These are phyloP conservation scores for Colletotrichum ledebouriae DNA, from an alignment of 2,329 filamentous ascomycete genomes.

Conservation along the genomic window DNA sequence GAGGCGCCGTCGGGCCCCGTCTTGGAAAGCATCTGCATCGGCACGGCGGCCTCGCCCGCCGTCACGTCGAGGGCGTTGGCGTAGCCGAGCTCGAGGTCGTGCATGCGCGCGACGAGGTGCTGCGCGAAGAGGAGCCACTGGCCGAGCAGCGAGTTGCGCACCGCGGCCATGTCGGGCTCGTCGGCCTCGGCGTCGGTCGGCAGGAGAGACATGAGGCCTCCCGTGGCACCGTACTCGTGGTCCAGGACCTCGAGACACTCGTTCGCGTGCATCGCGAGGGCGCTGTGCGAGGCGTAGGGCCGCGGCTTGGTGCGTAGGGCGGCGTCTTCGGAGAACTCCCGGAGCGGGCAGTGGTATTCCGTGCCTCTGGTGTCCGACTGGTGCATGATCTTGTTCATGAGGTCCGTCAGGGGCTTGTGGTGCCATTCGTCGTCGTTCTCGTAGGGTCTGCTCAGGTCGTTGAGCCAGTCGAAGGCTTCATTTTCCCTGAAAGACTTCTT, in stretches of 20 bases:
- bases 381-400: slow-evolving; percentile 60
- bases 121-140: slow-evolving; percentile 69
- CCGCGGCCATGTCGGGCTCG: slow-evolving; percentile 55
- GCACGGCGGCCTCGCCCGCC: slow-evolving; percentile 63
- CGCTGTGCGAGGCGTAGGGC: slow-evolving; percentile 62
- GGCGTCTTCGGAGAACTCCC: slow-evolving; percentile 40
- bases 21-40: slow-evolving; percentile 64
- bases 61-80: slow-evolving; percentile 65
- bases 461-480: slow-evolving; percentile 71
- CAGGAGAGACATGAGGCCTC: slow-evolving; percentile 68
- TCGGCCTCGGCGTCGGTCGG: slow-evolving; percentile 57
- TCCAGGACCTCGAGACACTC: slow-evolving; percentile 71
- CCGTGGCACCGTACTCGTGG: slow-evolving; percentile 68
- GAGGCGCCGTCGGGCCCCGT: slow-evolving; percentile 66
- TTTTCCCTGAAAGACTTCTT: slow-evolving; percentile 53
- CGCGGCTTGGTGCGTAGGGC: slow-evolving; percentile 46
- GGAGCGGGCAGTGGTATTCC: slow-evolving; percentile 62
- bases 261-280: slow-evolving; percentile 69
- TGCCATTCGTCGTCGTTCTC: slow-evolving; percentile 62
- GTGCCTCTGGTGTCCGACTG: slow-evolving; percentile 58
- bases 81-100: slow-evolving; percentile 69
- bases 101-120: slow-evolving; percentile 66
- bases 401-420: slow-evolving; percentile 59
- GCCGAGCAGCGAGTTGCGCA: slow-evolving; percentile 66
- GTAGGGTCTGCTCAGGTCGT: slow-evolving; percentile 64